Evolutionary conservation across 2,329 filamentous ascomycete species (phyloP), one percentile per base, ranked within the genome.

Genomic region (Basipetospora chlamydospora): DNA sequence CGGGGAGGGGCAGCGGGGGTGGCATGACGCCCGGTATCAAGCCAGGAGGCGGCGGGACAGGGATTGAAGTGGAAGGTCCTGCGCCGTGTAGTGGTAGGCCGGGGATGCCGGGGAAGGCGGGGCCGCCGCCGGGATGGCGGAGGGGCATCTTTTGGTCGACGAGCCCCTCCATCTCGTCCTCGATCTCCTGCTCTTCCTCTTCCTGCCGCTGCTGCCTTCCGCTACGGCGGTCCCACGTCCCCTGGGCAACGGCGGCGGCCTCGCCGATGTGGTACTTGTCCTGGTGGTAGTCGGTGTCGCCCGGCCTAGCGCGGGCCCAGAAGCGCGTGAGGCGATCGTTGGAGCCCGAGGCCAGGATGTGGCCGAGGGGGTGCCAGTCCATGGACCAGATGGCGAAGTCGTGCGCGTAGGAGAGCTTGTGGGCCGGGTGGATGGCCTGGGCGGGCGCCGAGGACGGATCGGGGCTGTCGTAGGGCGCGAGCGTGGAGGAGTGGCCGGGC

Each of bases 311-410:
- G 28, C 90, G 78, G 3, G 87, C 86, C 90, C 90, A 98, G 63
- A 98, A 98, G 33, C 90, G 78, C 3, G 90, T 96, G 42, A 94
- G 87, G 28, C 90, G 80, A 55, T 98, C 90, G 55, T 98, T 96
- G 9, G 87, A 94, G 10, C 90, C 90, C 2, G 88, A 93, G 1
- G 87, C 87, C 6, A 98, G 71, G 43, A 98, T 88, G 52, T 98
- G 90, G 20, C 90, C 90, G 0, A 96, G 68, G 1, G 90, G 90
- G 53, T 98, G 90, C 87, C 90, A 98, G 61, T 95, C 87, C 34
- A 98, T 70, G 13, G 87, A 93, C 90, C 90, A 98, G 44, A 98
- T 90, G 13, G 86, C 85, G 53, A 87, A 92, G 47, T 93, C 83
- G 55, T 98, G 90, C 1, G 90, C 90, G 50, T 79, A 88, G 6